Base-by-base conservation (phyloP, 345 rosid species). In the Euclidium syriacum region DNA sequence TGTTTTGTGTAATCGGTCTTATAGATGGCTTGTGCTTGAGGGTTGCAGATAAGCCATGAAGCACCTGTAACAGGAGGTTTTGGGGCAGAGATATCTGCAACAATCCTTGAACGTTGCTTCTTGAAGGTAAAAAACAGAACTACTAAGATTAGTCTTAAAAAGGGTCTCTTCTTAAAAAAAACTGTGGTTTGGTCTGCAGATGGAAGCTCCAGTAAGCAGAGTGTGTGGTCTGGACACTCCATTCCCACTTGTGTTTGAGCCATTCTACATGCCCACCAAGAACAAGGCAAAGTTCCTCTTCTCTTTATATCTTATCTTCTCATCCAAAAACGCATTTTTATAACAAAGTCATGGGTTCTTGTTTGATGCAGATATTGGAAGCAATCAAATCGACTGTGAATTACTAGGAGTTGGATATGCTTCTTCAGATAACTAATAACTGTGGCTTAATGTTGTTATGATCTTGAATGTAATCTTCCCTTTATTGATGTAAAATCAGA, bases 51-150 rank as follows among this genome's bases (percentile, higher is more conserved):
- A 58, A 91, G 96, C 72, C 96, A 86, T 65, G 96, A 91, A 73
- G 95, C 96, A 61, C 98, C 96, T 0, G 77, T 88, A 2, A 91
- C 95, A 0, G 96, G 98, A 75, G 98, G 98, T 41, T 88, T 88
- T 71, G 98, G 98, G 12, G 96, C 96, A 54, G 98, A 91, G 79
- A 91, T 91, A 64, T 81, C 96, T 26, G 88, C 95, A 48, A 80
- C 96, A 18, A 80, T 88, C 20, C 68, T 91, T 2, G 95, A 91
- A 52, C 81, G 92, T 52, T 91, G 96, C 74, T 91, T 91, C 79
- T 70, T 81, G 76, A 75, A 89, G 70, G 98, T 91, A 69, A 34
- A 18, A 61, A 11, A 6, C 8, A 1, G 24, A 11, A 4, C 34
- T 14, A n/a, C n/a, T n/a, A 52, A 36, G 50, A 47, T n/a, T 42